Conservation (phyloP, 2,329 filamentous ascomycete species). For the Verticillium longisporum region DNA sequence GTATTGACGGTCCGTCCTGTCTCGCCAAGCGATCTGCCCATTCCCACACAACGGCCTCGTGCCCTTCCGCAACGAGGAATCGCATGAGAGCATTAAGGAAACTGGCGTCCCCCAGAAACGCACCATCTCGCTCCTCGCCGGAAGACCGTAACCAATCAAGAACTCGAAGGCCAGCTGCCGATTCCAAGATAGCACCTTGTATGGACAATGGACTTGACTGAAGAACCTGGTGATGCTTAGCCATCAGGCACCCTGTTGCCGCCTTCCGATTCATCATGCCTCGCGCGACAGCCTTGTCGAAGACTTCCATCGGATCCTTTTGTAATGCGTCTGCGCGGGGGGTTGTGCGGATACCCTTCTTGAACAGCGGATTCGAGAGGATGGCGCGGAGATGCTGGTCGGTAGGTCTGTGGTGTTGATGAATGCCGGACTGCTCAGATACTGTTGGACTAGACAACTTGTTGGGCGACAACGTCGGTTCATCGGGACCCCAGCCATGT, state of each 20-base stretch:
- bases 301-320: conserved; percentile 45
- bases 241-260: conserved; percentile 46
- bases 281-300: conserved; percentile 46
- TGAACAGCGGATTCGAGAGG: conserved; percentile 50
- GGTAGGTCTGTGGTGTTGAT: conserved; percentile 25
- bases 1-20: conserved; percentile 7
- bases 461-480: conserved; percentile 10
- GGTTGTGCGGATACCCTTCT: conserved; percentile 20
- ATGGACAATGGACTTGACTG: conserved; percentile 24
- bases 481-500: conserved; percentile 37
- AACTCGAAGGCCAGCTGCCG: conserved; percentile 40
- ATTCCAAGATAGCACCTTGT: conserved; percentile 26
- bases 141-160: conserved; percentile 47
- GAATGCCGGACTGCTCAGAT: not conserved
- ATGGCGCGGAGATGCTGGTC: conserved; percentile 50
- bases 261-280: conserved; percentile 49
- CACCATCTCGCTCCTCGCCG: conserved; percentile 36
- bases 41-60: conserved; percentile 43
- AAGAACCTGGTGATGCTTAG: conserved; percentile 34
- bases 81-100: conserved; percentile 34
- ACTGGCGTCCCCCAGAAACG: conserved; percentile 33
- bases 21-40: conserved; percentile 30
- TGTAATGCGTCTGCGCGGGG: conserved; percentile 5
- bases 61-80: conserved; percentile 45
- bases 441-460: not conserved